Percentiles rank a stretch among this genome's conserved stretches.
Conservation (phyloP, 148 eudicot species). For the Heliosperma pusillum region DNA sequence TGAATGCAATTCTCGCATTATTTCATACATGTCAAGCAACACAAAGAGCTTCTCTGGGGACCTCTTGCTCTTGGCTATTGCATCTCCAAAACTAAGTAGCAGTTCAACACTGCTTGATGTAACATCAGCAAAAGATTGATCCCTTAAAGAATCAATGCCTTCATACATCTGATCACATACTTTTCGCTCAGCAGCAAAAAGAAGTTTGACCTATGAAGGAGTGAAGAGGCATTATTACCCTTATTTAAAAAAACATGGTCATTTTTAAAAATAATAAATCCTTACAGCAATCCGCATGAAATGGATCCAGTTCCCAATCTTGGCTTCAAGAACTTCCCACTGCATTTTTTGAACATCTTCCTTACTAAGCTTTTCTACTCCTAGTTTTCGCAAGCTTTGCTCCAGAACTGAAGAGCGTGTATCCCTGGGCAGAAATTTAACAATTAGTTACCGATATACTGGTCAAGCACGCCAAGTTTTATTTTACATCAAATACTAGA, state of each 20-base stretch:
- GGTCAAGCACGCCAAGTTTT: not conserved
- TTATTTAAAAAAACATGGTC: not conserved
- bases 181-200: constrained; percentile 91
- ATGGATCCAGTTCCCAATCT: constrained; percentile 98
- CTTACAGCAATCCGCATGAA: constrained; percentile 99
- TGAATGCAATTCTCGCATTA: constrained; percentile 89
- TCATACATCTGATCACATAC: constrained; percentile 94
- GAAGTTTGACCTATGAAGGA: constrained; percentile 71
- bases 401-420: constrained; percentile 87
- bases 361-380: constrained; percentile 93
- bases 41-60: constrained; percentile 97
- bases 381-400: constrained; percentile 85
- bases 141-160: constrained; percentile 74
- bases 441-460: constrained; percentile 6
- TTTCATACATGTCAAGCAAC: constrained; percentile 97
- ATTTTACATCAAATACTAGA: not conserved
- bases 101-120: constrained; percentile 81
- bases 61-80: constrained; percentile 95
- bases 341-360: constrained; percentile 99
- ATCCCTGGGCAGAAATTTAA: constrained; percentile 48
- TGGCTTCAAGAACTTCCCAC: constrained; percentile 98
- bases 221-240: constrained; percentile 19
- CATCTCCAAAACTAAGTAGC: constrained; percentile 97
- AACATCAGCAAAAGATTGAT: constrained; percentile 92
- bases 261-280: constrained; percentile 4